Base-by-base conservation (phyloP, 2,329 filamentous ascomycete species). In the Cladophialophora psammophila region DNA sequence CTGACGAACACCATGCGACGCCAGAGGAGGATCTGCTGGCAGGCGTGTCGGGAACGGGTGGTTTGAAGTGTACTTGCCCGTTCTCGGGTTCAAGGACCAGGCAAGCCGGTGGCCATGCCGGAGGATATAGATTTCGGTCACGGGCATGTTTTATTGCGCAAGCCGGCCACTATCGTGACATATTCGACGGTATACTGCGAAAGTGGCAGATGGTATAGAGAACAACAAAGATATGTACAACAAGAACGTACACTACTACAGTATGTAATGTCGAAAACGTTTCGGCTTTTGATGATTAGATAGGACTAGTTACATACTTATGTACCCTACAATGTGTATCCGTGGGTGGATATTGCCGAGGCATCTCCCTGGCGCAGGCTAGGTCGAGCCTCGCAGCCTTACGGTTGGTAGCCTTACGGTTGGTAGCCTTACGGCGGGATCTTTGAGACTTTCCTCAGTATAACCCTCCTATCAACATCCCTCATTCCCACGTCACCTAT, bases 11-110 rank as follows among this genome's bases (percentile, higher is more conserved):
- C 95, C 95, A 76, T 98, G 90, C 26, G 91, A 88, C 7, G 94
- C 93, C 73, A 99, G 86, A 9, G 92, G 90, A 54, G 94, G 94
- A 76, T 99, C 95, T 32, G 91, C 91, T 3, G 94, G 86, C 70
- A 97, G 93, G 61, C 92, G 91, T 5, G 95, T 98, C 0, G 95
- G 94, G 42, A 92, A 93, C 50, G 85, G 88, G 71, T 95, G 88
- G 66, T 84, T 84, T 31, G 91, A 83, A 62, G 85, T 86, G 82
- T 98, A 98, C 73, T 85, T 85, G 61, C 95, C 94, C 42, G 92
- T 94, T 68, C 85, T 81, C 54, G 89, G 88, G 79, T 98, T 90
- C 68, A 98, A 92, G 52, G 88, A 87, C 93, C 94, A 98, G 77
- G 91, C 93, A 71, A 91, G 90, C 69, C 95, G 93, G 80, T 96